Evolutionary conservation across 1,284 basidiomycete genomes (phyloP).

Genomic region (Golubevia pallescens): DNA sequence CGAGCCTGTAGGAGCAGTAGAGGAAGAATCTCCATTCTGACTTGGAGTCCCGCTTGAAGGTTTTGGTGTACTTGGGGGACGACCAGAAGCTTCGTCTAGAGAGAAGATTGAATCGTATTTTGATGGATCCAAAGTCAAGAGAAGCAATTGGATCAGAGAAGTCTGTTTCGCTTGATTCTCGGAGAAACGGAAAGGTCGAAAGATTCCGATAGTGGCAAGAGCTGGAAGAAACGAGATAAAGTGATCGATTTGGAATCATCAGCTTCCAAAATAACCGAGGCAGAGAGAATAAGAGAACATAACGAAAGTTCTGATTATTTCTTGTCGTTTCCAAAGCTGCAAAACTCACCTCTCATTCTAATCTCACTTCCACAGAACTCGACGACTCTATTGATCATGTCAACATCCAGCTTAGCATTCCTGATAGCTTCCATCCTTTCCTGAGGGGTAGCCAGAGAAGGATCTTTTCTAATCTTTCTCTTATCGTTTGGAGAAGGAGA

Average conservation of each 20-base stretch:
- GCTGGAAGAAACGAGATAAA: too few relatives aligned
- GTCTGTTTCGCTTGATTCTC: conserved; percentile 22
- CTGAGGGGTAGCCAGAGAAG: conserved; percentile 7
- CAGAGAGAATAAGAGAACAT: too few relatives aligned
- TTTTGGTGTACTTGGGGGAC: conserved; percentile 3
- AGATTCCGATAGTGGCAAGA: conserved; percentile 41
- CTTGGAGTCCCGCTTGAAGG: conserved; percentile 16
- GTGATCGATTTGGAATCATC: too few relatives aligned
- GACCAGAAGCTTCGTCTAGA: not conserved
- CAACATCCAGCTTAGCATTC: conserved; percentile 25
- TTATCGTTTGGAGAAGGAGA: conserved; percentile 4
- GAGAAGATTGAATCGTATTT: conserved; percentile 32
- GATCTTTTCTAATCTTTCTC: conserved; percentile 5
- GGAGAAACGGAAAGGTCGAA: conserved; percentile 39
- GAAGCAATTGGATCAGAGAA: conserved; percentile 38
- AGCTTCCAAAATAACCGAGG: too few relatives aligned
- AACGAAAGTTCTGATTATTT: too few relatives aligned
- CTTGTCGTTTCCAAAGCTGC: too few relatives aligned
- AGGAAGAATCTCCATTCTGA: conserved; percentile 25
- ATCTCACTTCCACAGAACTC: conserved; percentile 30
- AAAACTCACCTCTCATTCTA: conserved; percentile 20
- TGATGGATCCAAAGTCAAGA: conserved; percentile 27
- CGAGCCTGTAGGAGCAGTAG: too few relatives aligned
- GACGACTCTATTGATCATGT: conserved; percentile 17
- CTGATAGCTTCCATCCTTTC: conserved; percentile 17